A percentile compares a stretch with the other conserved stretches of the same genome.
Evolutionary conservation across 2,329 filamentous ascomycete species (phyloP).

Genomic region (Cladorrhinum sp.): DNA sequence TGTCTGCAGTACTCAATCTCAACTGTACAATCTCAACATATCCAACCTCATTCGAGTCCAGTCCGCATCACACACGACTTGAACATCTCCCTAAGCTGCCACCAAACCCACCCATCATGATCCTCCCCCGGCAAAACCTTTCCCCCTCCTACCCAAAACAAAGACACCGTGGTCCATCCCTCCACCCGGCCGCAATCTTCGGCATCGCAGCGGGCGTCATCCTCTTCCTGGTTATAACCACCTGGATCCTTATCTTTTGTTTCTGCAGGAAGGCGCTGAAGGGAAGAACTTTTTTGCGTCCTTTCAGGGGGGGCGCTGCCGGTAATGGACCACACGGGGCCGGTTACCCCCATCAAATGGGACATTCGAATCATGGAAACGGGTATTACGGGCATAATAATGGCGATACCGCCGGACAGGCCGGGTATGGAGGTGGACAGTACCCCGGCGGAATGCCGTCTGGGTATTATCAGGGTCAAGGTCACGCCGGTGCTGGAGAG

Average conservation of each 20-base stretch:
- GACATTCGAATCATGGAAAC: too few species aligned
- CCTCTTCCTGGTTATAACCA: not conserved
- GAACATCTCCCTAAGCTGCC: too few species aligned
- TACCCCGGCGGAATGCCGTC: not conserved
- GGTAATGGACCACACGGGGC: not conserved
- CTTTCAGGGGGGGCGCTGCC: not conserved
- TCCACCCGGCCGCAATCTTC: slow-evolving; percentile 8
- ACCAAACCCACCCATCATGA: not conserved
- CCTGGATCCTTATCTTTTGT: not conserved
- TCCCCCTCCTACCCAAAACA: too few species aligned
- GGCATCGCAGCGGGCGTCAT: slow-evolving; percentile 4
- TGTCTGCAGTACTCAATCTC: too few species aligned
- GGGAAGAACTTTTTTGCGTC: not conserved
- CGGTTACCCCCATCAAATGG: too few species aligned
- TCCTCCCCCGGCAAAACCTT: too few species aligned
- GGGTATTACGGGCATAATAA: too few species aligned
- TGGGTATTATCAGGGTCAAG: not conserved
- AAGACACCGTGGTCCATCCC: not conserved
- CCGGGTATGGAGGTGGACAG: not conserved
- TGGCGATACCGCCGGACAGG: too few species aligned
- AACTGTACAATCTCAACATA: too few species aligned
- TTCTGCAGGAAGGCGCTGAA: not conserved
- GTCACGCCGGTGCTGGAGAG: too few species aligned
- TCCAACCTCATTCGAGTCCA: too few species aligned
- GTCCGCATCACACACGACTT: too few species aligned